Evolutionary conservation across 768 basidiomycete genomes (phyloP).

Genomic region (Leccinum aurantiacum): DNA sequence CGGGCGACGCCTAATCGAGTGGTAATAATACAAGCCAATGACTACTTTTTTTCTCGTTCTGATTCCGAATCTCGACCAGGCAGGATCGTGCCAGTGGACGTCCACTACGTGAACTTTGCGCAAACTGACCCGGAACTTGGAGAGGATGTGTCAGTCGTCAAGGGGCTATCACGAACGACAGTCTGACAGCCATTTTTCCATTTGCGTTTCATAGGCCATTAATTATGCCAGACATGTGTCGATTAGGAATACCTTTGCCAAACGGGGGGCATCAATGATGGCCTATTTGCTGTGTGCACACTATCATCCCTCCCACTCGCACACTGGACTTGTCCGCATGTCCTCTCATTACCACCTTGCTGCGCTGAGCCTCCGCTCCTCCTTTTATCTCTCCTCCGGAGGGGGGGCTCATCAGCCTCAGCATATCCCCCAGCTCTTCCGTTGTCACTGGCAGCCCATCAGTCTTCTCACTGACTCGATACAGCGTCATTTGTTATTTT

Average conservation of each 20-base stretch:
- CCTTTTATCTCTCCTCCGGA: constrained; percentile 33
- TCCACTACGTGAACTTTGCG: constrained; percentile 26
- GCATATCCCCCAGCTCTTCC: constrained; percentile 12
- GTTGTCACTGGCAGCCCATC: background rate
- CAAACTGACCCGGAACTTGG: constrained; percentile 2
- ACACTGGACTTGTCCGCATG: constrained; percentile 30
- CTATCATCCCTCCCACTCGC: constrained; percentile 21
- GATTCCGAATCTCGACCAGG: constrained; percentile 9
- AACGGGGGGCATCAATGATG: constrained; percentile 22
- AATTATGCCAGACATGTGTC: constrained; percentile 30
- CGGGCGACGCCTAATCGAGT: constrained; percentile 3
- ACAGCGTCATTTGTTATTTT: constrained; percentile 13
- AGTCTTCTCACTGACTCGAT: constrained; percentile 1
- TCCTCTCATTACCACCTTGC: constrained; percentile 21
- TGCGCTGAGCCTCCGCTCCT: constrained; percentile 21
- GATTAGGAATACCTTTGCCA: constrained; percentile 30
- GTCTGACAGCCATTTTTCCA: constrained; percentile 24
- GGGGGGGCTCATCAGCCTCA: constrained; percentile 1
- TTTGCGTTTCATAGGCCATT: constrained; percentile 33
- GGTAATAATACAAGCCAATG: constrained; percentile 33
- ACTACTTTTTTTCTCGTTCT: constrained; percentile 7
- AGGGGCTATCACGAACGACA: constrained; percentile 20
- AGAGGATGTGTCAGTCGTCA: constrained; percentile 23
- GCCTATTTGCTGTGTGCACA: constrained; percentile 23
- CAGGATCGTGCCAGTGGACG: constrained; percentile 24